A percentile compares a stretch with the other conserved stretches of the same genome.
phyloP scores from a whole-genome alignment of 2,329 filamentous ascomycete genomes.

The Ophiocordyceps australis region DNA sequence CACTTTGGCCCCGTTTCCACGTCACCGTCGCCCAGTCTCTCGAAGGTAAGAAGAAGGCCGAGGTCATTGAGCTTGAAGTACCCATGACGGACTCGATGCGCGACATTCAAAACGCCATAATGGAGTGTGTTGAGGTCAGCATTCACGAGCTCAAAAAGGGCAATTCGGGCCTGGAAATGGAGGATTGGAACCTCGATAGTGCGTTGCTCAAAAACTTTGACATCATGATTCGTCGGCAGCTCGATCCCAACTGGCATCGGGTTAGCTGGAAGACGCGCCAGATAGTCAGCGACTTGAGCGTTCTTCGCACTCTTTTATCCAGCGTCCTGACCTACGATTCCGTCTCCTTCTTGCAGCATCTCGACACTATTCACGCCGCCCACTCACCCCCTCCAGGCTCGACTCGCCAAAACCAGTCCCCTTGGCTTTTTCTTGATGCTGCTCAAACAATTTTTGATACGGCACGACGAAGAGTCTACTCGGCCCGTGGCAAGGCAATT shows the following conservation, averaged over 20 bases:
- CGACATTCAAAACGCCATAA: conserved; percentile 80
- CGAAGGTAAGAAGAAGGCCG: conserved; percentile 82
- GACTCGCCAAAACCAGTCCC: conserved; percentile 74
- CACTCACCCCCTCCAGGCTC: conserved; percentile 79
- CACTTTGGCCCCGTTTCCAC: conserved; percentile 87
- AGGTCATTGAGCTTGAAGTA: conserved; percentile 92
- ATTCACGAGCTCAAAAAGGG: conserved; percentile 86
- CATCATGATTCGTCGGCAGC: conserved; percentile 66
- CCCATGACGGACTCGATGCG: conserved; percentile 91
- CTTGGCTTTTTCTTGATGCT: conserved; percentile 91
- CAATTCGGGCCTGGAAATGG: conserved; percentile 82
- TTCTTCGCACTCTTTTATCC: conserved; percentile 69
- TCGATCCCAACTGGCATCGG: conserved; percentile 94
- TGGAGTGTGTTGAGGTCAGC: conserved; percentile 91
- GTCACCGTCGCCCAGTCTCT: conserved; percentile 75
- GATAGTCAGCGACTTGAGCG: conserved; percentile 76
- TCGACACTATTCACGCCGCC: conserved; percentile 85
- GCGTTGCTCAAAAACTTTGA: conserved; percentile 89
- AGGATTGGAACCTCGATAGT: conserved; percentile 91
- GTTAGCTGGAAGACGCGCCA: conserved; percentile 90
- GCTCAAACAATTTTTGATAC: conserved; percentile 89
- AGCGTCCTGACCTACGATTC: conserved; percentile 72
- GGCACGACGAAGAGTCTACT: conserved; percentile 75
- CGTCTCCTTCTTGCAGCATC: conserved; percentile 78
- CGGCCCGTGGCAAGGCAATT: conserved; percentile 40